phyloP scores from a whole-genome alignment of 73 alveolate species.

The Tetrahymena malaccensis region DNA sequence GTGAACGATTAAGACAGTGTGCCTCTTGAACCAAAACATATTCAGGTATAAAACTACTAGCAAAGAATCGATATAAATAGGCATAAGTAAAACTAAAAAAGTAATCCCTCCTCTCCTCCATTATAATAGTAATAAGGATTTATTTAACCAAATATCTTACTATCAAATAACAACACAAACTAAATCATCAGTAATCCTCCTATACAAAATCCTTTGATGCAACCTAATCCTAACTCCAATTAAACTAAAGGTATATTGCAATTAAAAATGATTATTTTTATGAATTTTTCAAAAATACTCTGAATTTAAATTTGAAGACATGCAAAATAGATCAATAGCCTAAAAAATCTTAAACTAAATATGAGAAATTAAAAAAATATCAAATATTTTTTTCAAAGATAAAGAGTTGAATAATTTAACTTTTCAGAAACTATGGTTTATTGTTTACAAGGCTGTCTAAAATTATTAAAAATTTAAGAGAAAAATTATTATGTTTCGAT shows the following conservation, averaged over 20 bases:
- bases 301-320: too few species aligned
- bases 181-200: neutral
- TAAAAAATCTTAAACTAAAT: too few species aligned
- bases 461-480: neutral
- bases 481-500: neutral
- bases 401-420: too few species aligned
- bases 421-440: too few species aligned
- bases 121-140: neutral
- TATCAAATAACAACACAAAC: neutral
- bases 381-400: too few species aligned
- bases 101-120: neutral
- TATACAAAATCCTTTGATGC: neutral
- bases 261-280: neutral
- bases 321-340: too few species aligned
- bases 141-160: neutral
- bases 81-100: neutral
- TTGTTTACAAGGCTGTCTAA: too few species aligned
- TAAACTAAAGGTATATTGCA: neutral
- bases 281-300: neutral
- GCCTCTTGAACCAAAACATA: neutral
- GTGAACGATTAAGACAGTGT: neutral
- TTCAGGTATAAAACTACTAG: neutral
- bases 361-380: too few species aligned
- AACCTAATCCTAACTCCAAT: neutral
- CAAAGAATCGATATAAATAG: neutral